phyloP scores from a whole-genome alignment of 163 green algal genomes.

The Coccomyxa subellipsoidea region DNA sequence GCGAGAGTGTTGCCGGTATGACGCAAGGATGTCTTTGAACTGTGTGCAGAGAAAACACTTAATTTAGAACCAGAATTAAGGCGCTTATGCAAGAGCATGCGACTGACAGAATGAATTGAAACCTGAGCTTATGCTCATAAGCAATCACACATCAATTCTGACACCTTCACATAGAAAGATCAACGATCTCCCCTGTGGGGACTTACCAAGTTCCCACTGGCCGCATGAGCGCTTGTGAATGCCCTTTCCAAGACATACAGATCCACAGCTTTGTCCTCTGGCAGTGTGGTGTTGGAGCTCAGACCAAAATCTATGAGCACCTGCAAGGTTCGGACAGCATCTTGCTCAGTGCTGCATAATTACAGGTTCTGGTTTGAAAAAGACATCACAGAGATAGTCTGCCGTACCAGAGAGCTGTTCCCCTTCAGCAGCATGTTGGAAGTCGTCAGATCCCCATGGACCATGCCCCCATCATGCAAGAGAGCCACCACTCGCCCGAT shows the following conservation, averaged over 20 bases:
- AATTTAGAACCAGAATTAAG: not conserved
- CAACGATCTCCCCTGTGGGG: too few species aligned
- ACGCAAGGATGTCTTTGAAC: conserved; percentile 69
- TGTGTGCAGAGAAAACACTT: conserved; percentile 28
- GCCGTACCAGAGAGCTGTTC: not conserved
- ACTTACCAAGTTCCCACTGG: conserved; percentile 23
- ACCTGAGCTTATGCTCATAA: not conserved
- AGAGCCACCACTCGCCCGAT: conserved; percentile 69
- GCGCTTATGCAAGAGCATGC: not conserved
- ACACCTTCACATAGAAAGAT: too few species aligned
- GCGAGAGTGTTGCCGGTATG: conserved; percentile 66
- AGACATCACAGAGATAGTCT: not conserved
- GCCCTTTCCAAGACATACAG: conserved; percentile 90
- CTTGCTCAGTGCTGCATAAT: not conserved
- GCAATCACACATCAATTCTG: too few species aligned
- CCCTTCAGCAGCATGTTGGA: conserved; percentile 78
- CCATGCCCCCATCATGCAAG: conserved; percentile 86
- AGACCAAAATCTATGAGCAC: conserved; percentile 92
- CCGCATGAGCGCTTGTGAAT: conserved; percentile 66
- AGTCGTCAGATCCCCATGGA: conserved; percentile 90
- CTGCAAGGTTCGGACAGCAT: conserved; percentile 29
- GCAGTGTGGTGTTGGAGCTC: conserved; percentile 61
- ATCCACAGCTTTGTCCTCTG: conserved; percentile 92
- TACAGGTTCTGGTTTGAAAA: not conserved
- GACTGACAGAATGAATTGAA: not conserved